A percentile compares a stretch with the other conserved stretches of the same genome.
Evolutionary conservation across 2,329 filamentous ascomycete genomes (phyloP).

Genomic region (Nemania diffusa): DNA sequence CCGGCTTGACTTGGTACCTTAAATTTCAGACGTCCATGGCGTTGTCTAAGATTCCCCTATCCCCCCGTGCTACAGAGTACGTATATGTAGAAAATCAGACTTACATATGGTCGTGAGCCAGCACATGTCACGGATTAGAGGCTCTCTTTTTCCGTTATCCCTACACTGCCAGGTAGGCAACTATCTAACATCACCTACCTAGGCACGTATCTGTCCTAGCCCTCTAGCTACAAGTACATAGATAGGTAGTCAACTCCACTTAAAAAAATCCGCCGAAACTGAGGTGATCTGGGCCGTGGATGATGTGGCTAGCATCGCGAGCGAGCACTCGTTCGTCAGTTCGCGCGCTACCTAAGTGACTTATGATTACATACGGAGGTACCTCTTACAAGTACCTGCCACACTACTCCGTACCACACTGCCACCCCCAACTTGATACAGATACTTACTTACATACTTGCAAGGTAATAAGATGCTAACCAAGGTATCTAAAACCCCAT

Average conservation of each 20-base stretch:
- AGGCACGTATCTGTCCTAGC: background rate
- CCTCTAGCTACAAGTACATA: background rate
- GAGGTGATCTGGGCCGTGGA: conserved; percentile 12
- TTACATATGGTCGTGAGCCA: background rate
- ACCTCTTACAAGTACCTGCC: background rate
- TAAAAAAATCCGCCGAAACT: conserved; percentile 19
- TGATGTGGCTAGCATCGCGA: conserved; percentile 1
- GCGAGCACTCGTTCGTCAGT: conserved; percentile 2
- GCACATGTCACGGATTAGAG: conserved; percentile 27
- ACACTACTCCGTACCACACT: background rate
- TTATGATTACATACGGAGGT: conserved; percentile 11
- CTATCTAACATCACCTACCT: too few relatives aligned
- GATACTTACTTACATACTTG: too few relatives aligned
- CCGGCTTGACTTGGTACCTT: conserved; percentile 19
- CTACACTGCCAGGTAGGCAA: background rate
- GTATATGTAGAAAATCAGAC: conserved; percentile 1
- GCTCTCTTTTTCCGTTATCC: conserved; percentile 15
- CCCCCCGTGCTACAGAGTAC: too few relatives aligned
- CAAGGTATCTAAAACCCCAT: conserved; percentile 6
- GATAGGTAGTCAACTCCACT: conserved; percentile 3
- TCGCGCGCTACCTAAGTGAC: conserved; percentile 20
- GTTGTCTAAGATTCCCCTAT: background rate
- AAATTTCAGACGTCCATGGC: conserved; percentile 6
- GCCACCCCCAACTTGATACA: conserved; percentile 4
- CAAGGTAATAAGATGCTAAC: background rate